phyloP scores from a whole-genome alignment of 495 filamentous ascomycete genomes.

The Aspergillus baeticus region DNA sequence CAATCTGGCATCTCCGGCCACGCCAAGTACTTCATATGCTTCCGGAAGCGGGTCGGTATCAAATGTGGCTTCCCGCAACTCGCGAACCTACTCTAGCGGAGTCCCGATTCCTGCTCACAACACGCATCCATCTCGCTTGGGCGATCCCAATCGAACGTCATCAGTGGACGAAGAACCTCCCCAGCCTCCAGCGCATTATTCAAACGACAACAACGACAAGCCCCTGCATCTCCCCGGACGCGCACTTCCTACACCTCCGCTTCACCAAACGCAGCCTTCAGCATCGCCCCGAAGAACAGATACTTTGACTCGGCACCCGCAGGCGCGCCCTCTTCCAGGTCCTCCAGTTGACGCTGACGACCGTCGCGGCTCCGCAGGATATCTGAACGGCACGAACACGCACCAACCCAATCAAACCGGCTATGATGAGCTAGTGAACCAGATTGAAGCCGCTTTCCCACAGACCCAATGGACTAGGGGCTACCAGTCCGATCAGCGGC shows the following conservation, averaged over 20 bases:
- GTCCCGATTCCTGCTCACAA: slow-evolving; percentile 29
- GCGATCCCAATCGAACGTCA: slow-evolving; percentile 24
- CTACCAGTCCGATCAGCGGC: slow-evolving; percentile 20
- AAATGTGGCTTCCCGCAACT: slow-evolving; percentile 22
- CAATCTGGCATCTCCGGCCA: slow-evolving; percentile 22
- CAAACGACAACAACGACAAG: slow-evolving; percentile 30
- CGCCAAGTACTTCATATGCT: slow-evolving; percentile 22
- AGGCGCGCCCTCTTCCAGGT: slow-evolving; percentile 60
- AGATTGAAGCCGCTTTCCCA: slow-evolving; percentile 48
- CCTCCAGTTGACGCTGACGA: slow-evolving; percentile 49
- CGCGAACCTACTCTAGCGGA: slow-evolving; percentile 21
- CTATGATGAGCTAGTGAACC: slow-evolving; percentile 47
- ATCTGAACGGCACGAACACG: slow-evolving; percentile 19
- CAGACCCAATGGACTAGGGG: slow-evolving; percentile 29
- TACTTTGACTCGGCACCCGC: slow-evolving; percentile 56
- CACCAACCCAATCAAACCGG: slow-evolving; percentile 16
- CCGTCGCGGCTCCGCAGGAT: slow-evolving; percentile 25
- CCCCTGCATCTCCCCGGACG: slow-evolving; percentile 38
- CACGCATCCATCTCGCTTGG: slow-evolving; percentile 29
- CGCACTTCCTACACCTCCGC: slow-evolving; percentile 38
- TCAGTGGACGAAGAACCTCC: slow-evolving; percentile 45
- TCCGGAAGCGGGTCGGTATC: slow-evolving; percentile 19
- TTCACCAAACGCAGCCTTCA: slow-evolving; percentile 43
- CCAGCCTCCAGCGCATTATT: slow-evolving; percentile 43
- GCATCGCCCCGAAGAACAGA: slow-evolving; percentile 47